Evolutionary conservation across 495 filamentous ascomycete species (phyloP).

Genomic region (Penicillium subrubescens): DNA sequence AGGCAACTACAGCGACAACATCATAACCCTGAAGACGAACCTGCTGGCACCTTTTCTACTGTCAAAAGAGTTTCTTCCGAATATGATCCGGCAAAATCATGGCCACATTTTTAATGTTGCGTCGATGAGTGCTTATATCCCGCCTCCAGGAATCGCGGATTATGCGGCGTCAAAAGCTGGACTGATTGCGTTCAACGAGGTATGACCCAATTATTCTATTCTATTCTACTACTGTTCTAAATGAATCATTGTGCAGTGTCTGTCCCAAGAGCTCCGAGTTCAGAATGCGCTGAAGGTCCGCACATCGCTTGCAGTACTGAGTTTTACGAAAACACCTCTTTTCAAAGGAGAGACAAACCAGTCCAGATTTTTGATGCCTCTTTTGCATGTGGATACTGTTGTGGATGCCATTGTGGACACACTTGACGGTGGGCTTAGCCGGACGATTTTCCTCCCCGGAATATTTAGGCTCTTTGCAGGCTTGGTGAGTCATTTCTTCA

Average conservation of each 20-base stretch:
- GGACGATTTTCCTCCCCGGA: slow-evolving; percentile 33
- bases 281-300: slow-evolving; percentile 35
- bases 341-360: slow-evolving; percentile 30
- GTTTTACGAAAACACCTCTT: slow-evolving; percentile 39
- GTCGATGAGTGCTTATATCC: slow-evolving; percentile 68
- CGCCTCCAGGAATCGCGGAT: slow-evolving; percentile 63
- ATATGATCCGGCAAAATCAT: slow-evolving; percentile 59
- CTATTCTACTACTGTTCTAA: too few species aligned
- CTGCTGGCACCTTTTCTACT: slow-evolving; percentile 72
- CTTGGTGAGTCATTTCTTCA: slow-evolving; percentile 28
- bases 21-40: slow-evolving; percentile 65
- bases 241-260: slow-evolving; percentile 26
- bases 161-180: slow-evolving; percentile 73
- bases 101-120: slow-evolving; percentile 78
- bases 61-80: slow-evolving; percentile 74
- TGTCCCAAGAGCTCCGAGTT: slow-evolving; percentile 51
- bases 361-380: slow-evolving; percentile 33
- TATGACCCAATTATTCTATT: not conserved
- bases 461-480: slow-evolving; percentile 35
- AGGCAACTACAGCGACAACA: slow-evolving; percentile 62
- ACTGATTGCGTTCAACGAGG: slow-evolving; percentile 69
- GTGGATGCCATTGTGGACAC: slow-evolving; percentile 35
- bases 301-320: slow-evolving; percentile 31
- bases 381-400: slow-evolving; percentile 41
- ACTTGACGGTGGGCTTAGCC: slow-evolving; percentile 35